Evolutionary conservation across 169 alveolate genomes (phyloP).

Genomic region (Perkinsus marinus): DNA sequence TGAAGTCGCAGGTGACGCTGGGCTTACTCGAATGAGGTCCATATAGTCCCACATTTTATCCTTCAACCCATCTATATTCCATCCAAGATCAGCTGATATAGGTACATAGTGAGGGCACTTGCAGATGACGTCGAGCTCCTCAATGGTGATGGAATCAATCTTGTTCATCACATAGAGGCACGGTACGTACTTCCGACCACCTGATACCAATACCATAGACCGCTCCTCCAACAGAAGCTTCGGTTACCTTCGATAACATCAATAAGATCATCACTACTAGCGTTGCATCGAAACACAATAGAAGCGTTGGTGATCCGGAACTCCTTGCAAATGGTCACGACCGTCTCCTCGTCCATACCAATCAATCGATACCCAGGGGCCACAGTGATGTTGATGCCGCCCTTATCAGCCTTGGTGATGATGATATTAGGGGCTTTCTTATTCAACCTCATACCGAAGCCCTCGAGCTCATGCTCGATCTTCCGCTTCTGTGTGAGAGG

Average conservation of each 20-base stretch:
- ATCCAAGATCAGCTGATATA: conserved; percentile 69
- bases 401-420: conserved; percentile 49
- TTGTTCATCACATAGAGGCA: conserved; percentile 80
- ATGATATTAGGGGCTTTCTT: conserved; percentile 76
- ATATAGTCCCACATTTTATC: conserved; percentile 93
- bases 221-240: background rate
- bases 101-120: conserved; percentile 90
- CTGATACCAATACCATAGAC: background rate
- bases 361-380: conserved; percentile 38
- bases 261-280: conserved; percentile 90
- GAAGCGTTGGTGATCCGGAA: conserved; percentile 78
- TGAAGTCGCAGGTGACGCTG: too few species aligned
- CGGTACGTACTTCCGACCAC: conserved; percentile 65
- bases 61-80: conserved; percentile 89
- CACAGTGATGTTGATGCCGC: conserved; percentile 54
- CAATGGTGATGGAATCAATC: conserved; percentile 61
- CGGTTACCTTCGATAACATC: conserved; percentile 95
- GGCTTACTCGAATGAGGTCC: conserved; percentile 71
- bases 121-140: conserved; percentile 78
- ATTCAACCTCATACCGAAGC: conserved; percentile 88
- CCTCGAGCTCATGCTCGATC: conserved; percentile 84
- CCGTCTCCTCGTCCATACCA: conserved; percentile 56
- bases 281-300: conserved; percentile 72
- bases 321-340: conserved; percentile 62
- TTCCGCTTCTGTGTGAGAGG: conserved; percentile 78